A percentile compares a stretch with the other conserved stretches of the same genome.
Conservation (phyloP, 192 early-diverging fungal genomes). For the Backusella circina region DNA sequence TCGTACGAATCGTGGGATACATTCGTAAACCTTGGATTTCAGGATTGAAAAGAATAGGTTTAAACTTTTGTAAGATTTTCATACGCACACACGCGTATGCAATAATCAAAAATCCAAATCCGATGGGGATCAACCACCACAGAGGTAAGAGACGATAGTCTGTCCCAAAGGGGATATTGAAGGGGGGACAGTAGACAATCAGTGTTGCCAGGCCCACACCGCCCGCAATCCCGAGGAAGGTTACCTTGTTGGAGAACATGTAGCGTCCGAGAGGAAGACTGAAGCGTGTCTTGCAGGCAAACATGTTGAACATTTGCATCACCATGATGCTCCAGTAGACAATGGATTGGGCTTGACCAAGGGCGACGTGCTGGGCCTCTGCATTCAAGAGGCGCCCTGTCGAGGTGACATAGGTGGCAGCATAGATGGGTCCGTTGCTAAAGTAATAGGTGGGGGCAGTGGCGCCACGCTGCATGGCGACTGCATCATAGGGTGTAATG, state of each 20-base stretch:
- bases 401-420: slow-evolving; percentile 30
- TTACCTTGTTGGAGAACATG: slow-evolving; percentile 76
- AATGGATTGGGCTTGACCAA: slow-evolving; percentile 76
- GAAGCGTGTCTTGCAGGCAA: slow-evolving; percentile 79
- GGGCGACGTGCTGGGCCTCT: slow-evolving; percentile 58
- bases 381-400: slow-evolving; percentile 40
- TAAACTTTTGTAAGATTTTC: slow-evolving; percentile 54
- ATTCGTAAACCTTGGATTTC: slow-evolving; percentile 85
- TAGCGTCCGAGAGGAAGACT: slow-evolving; percentile 72
- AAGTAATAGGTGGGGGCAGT: slow-evolving; percentile 38
- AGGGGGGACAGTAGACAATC: slow-evolving; percentile 82
- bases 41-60: slow-evolving; percentile 63
- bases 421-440: slow-evolving; percentile 43
- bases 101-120: slow-evolving; percentile 74
- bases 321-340: slow-evolving; percentile 81
- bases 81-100: slow-evolving; percentile 69
- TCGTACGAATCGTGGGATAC: slow-evolving; percentile 66
- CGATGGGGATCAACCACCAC: slow-evolving; percentile 84
- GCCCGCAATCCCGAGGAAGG: slow-evolving; percentile 66
- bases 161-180: slow-evolving; percentile 76
- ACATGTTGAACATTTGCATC: slow-evolving; percentile 92
- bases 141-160: slow-evolving; percentile 55
- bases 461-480: slow-evolving; percentile 50
- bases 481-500: slow-evolving; percentile 60
- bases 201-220: slow-evolving; percentile 65